Evolutionary conservation across 805 yeast genomes (phyloP), one percentile per base, ranked within the genome.

Genomic region (Vanderwaltozyma verrucispora): DNA sequence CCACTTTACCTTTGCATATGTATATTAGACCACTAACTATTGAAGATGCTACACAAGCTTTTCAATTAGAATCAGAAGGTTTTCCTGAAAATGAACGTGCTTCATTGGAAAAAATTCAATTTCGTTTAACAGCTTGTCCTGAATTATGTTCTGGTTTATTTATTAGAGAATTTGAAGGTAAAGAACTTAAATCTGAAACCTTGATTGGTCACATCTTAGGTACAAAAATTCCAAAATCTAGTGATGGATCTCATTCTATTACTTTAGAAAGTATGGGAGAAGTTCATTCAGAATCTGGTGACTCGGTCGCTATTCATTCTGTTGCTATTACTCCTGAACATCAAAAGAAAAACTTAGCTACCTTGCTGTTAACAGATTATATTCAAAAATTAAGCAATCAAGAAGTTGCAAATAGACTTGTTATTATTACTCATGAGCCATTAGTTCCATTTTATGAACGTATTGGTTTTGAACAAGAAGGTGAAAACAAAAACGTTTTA

Each of bases 141-240:
- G 98, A 89, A 58, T 71, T 89, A 40, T 77, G 92, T 46, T 75
- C 88, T 5, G 97, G 97, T 2, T 68, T 92, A 39, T 92, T 89
- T 53, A 68, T 86, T 36, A 69, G 95, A 53, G 75, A 75, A 39
- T 81, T 80, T 30, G 60, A 54, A 14, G 56, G 47, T 3, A 59
- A 51, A 23, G 58, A 54, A 7, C 46, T 73, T 71, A 35, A 67
- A 72, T 20, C 75, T 71, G 49, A 71, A 44, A 73, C 68, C 5
- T 66, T 88, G 42, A 76, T 87, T 46, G 96, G 88, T 8, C 94
- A 83, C 51, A 71, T 88, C 28, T 60, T 84, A 46, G 87, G 83
- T 36, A 85, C 95, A 27, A 87, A 84, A 58, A 75, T 75, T 33
- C 53, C 52, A 6, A 38, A 44, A 15, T 18, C 37, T 11, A 38